A percentile compares a stretch with the other conserved stretches of the same genome.
Evolutionary conservation across 768 basidiomycete genomes (phyloP).

Genomic region (Rhodotorula diobovata): DNA sequence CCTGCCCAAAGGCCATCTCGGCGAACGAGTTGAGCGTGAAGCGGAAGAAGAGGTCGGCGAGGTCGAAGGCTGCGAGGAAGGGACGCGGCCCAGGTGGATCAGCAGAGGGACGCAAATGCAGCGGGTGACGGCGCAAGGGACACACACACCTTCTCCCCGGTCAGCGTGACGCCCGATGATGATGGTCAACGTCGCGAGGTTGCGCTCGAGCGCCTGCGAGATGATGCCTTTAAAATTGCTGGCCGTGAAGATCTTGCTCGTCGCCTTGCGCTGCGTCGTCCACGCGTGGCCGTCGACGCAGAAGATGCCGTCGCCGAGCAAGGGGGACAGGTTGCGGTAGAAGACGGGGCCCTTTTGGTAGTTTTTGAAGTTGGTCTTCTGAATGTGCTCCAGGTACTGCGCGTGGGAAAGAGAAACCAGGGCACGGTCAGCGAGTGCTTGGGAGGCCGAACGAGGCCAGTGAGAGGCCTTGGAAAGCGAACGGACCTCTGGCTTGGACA

Average conservation of each 20-base stretch:
- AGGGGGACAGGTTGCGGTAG: not conserved
- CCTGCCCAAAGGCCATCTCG: slow-evolving; percentile 25
- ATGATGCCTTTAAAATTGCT: slow-evolving; percentile 27
- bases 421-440: too few relatives aligned
- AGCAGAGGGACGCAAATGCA: too few relatives aligned
- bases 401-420: too few relatives aligned
- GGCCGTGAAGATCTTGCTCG: slow-evolving; percentile 20
- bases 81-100: too few relatives aligned
- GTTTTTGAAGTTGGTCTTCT: slow-evolving; percentile 23
- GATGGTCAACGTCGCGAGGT: slow-evolving; percentile 7
- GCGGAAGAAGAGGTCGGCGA: slow-evolving; percentile 31
- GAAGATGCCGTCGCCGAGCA: slow-evolving; percentile 26
- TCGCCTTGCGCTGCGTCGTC: slow-evolving; percentile 11
- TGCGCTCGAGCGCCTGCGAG: not conserved
- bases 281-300: slow-evolving; percentile 16
- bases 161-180: slow-evolving; percentile 26
- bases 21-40: slow-evolving; percentile 30
- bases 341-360: slow-evolving; percentile 23
- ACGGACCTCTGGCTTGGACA: slow-evolving; percentile 6
- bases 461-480: not conserved
- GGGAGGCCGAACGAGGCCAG: not conserved
- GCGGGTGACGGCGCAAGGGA: not conserved
- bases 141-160: slow-evolving; percentile 13
- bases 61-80: not conserved
- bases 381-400: slow-evolving; percentile 28